Evolutionary conservation across 2,329 filamentous ascomycete species (phyloP).

Genomic region (Nothophoma quercina): DNA sequence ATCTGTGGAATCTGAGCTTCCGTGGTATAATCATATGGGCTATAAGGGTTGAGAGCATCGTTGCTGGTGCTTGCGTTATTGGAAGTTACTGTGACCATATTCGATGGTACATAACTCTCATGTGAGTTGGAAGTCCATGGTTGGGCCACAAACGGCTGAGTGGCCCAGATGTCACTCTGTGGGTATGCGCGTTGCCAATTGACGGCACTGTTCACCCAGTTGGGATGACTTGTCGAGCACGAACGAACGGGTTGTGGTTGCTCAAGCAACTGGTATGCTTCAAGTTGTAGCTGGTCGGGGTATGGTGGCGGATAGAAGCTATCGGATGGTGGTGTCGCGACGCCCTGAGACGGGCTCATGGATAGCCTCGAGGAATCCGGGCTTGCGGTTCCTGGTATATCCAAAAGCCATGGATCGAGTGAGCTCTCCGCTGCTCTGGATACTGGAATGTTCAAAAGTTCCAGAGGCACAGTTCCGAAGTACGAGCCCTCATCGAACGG

Average conservation of each 20-base stretch:
- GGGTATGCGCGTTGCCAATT: conserved; percentile 11
- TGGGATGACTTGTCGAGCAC: conserved; percentile 3
- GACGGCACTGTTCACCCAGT: conserved; percentile 1
- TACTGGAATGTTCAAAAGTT: conserved; percentile 5
- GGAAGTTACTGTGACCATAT: not conserved
- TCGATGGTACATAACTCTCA: not conserved
- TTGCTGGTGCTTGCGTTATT: not conserved
- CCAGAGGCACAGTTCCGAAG: conserved; percentile 4
- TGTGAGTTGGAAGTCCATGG: conserved; percentile 8
- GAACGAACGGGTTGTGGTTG: conserved; percentile 6
- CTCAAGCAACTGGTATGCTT: conserved; percentile 6
- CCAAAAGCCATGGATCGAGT: conserved; percentile 26
- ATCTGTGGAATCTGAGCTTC: too few relatives aligned
- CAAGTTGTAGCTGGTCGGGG: conserved; percentile 6
- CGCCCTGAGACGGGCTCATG: conserved; percentile 8
- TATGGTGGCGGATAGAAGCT: conserved; percentile 21
- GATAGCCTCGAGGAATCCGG: conserved; percentile 24
- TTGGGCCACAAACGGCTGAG: conserved; percentile 9
- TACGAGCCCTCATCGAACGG: conserved; percentile 11
- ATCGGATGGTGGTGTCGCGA: conserved; percentile 19
- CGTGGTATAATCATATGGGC: too few relatives aligned
- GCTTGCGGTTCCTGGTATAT: conserved; percentile 13
- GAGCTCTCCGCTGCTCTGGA: conserved; percentile 12
- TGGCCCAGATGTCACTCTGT: conserved; percentile 5
- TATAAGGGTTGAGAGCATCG: not conserved